Conservation (phyloP, 2,329 filamentous ascomycete genomes). For the Diaporthe nobilis region DNA sequence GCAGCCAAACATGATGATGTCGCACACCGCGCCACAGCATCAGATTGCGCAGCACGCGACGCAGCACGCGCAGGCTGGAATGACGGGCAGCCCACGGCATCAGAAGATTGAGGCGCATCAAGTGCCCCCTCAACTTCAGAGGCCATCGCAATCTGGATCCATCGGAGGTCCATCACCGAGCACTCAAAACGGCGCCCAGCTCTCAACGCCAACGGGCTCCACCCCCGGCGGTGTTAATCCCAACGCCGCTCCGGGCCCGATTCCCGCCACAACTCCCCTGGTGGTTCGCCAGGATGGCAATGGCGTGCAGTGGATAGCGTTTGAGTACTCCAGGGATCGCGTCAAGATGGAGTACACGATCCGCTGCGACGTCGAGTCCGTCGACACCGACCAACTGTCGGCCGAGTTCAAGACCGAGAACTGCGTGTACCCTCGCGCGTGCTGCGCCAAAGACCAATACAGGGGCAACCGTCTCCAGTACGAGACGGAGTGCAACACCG, state of each 20-base stretch:
- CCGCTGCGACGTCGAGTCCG: conserved; percentile 96
- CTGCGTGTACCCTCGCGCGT: conserved; percentile 96
- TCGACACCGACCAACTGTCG: conserved; percentile 87
- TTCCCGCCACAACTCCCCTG: conserved; percentile 94
- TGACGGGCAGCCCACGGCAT: conserved; percentile 73
- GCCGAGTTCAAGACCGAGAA: conserved; percentile 98
- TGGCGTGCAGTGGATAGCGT: conserved; percentile 98
- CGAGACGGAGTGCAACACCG: conserved; percentile 98
- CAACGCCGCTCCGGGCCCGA: conserved; percentile 94
- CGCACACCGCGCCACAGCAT: conserved; percentile 69
- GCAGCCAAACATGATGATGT: conserved; percentile 77
- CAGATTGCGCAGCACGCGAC: conserved; percentile 72
- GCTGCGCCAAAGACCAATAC: conserved; percentile 96
- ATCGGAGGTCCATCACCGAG: conserved; percentile 51
- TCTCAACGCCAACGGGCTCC: conserved; percentile 60
- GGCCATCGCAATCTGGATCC: conserved; percentile 65
- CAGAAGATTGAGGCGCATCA: conserved; percentile 74
- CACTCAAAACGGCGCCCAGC: conserved; percentile 40
- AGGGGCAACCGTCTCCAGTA: conserved; percentile 95
- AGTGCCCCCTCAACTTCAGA: conserved; percentile 73
- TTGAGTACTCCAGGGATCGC: conserved; percentile 95
- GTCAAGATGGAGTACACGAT: conserved; percentile 99
- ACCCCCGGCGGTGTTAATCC: conserved; percentile 79
- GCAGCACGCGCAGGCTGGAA: conserved; percentile 68
- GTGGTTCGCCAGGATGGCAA: conserved; percentile 96